These are phyloP conservation scores for Colletotrichum gigasporum DNA, from an alignment of 2,329 filamentous ascomycete genomes.

Conservation along the genomic window DNA sequence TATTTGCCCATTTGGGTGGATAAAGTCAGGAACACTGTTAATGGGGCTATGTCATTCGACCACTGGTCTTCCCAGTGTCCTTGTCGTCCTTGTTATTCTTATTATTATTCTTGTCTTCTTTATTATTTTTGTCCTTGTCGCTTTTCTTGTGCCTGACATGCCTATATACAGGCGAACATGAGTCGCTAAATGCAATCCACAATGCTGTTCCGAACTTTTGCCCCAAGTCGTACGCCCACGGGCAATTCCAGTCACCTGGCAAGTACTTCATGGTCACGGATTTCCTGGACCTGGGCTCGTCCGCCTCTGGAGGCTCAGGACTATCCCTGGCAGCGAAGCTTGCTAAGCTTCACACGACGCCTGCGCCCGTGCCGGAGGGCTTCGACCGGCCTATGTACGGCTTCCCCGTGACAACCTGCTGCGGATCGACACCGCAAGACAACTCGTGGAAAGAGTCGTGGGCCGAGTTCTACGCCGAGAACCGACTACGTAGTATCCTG, in stretches of 20 bases:
- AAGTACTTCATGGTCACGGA: slow-evolving; percentile 75
- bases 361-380: slow-evolving; percentile 72
- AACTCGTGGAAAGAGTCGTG: slow-evolving; percentile 79
- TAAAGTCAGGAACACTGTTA: too few species aligned
- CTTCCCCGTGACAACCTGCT: slow-evolving; percentile 86
- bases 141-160: too few species aligned
- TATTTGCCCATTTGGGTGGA: too few species aligned
- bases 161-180: slow-evolving; percentile 76
- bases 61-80: too few species aligned
- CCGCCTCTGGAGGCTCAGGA: slow-evolving; percentile 54
- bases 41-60: too few species aligned
- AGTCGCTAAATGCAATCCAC: slow-evolving; percentile 85
- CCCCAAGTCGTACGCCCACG: slow-evolving; percentile 79
- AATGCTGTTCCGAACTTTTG: slow-evolving; percentile 77
- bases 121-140: too few species aligned
- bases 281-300: slow-evolving; percentile 73
- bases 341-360: slow-evolving; percentile 79
- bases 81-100: too few species aligned
- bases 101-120: too few species aligned
- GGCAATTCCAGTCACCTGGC: slow-evolving; percentile 62
- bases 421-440: slow-evolving; percentile 83
- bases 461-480: slow-evolving; percentile 87
- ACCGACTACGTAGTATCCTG: slow-evolving; percentile 74
- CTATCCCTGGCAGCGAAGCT: slow-evolving; percentile 78
- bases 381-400: slow-evolving; percentile 75